Percentiles rank a stretch among this genome's conserved stretches.
These are phyloP conservation scores for Prosopis cineraria DNA, from an alignment of 306 rosid genomes.

Conservation along the genomic window DNA sequence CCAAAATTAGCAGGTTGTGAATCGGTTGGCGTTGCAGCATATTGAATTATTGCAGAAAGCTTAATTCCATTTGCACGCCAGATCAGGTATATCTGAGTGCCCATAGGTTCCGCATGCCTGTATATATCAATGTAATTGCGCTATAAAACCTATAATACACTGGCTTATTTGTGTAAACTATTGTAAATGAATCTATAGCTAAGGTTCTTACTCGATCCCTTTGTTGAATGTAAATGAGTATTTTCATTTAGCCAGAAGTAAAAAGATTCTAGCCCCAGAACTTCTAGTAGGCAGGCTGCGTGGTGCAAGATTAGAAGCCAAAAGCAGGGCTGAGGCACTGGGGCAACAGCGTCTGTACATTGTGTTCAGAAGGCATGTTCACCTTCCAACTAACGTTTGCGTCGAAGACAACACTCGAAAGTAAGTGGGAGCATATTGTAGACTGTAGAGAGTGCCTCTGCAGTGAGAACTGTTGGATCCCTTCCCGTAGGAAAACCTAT, in stretches of 20 bases:
- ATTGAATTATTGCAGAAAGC: background rate
- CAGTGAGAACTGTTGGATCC: no score
- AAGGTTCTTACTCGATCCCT: background rate
- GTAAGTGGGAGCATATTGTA: no score
- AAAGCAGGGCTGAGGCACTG: background rate
- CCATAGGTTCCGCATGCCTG: background rate
- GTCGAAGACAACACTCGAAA: no score
- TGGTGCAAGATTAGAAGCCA: background rate
- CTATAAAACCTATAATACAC: background rate
- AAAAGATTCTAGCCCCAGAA: background rate
- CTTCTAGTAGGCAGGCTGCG: background rate
- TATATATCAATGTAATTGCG: background rate
- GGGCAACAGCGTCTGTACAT: background rate
- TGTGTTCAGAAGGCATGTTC: background rate
- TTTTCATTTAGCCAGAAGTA: background rate
- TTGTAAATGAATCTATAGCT: background rate
- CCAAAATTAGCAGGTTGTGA: constrained; percentile 35
- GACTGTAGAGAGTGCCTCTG: no score
- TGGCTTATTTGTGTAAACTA: background rate
- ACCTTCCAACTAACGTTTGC: no score
- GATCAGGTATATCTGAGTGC: background rate
- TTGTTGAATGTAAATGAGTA: background rate
- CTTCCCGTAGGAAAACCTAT: no score
- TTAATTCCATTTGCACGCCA: background rate
- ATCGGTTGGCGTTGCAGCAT: background rate